Base-by-base conservation (phyloP, 441 rosid species). In the Sinapis alba region DNA sequence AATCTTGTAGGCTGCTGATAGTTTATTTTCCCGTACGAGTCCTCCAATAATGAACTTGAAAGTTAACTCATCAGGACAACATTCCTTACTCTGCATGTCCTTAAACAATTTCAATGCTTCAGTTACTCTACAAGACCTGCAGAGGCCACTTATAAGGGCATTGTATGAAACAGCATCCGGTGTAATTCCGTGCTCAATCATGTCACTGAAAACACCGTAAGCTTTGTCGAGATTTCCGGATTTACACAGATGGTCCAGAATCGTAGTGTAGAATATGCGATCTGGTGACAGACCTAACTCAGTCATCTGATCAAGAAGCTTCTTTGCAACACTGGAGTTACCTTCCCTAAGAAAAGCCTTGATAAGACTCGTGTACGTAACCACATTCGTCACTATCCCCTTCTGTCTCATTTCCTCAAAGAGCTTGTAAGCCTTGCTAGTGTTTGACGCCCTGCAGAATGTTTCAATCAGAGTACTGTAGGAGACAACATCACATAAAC, bases 131-230 rank as follows among this genome's bases (percentile, higher is more conserved):
- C 75, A 78, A 69, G 88, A 79, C 80, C 83, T 90, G 86, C 98
- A 93, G 63, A 90, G 84, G 62, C 94, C 92, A 71, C 87, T 82
- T 57, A 96, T 90, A 68, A 96, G 87, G 69, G 97, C 87, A 79
- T 93, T 96, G 77, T 84, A 91, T 20, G 95, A 85, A 79, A 91
- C 77, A 54, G 82, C 89, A 75, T 93, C 98, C 5, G 99, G 98
- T 32, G 66, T 43, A 62, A 91, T 82, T 72, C 92, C 90, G 53
- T 85, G 90, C 83, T 81, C 84, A 76, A 88, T 74, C 98, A 91
- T 96, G 67, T 93, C 94, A 66, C n/a, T 45, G 68, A 96, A 91
- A 74, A 84, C 64, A 32, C 80, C 53, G 59, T 79, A 84, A 27
- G 95, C 99, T 74, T 77, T 84, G 79, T 69, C 92, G 32, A 90